Conservation (phyloP, 1,284 basidiomycete species). For the Ganoderma leucocontextum region DNA sequence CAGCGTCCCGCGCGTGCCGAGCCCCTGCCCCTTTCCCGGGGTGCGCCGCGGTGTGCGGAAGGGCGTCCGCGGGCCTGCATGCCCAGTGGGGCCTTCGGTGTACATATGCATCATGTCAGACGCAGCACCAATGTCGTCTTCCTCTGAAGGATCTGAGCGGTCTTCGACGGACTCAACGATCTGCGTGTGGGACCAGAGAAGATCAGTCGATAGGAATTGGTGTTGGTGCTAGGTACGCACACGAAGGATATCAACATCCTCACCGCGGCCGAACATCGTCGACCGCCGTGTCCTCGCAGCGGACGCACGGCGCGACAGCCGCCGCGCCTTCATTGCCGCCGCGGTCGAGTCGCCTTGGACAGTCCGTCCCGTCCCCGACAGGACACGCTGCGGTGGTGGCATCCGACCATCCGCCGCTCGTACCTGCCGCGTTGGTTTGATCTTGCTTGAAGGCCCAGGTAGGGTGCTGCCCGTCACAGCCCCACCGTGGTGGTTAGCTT, state of each 20-base stretch:
- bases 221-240: constrained; percentile 22
- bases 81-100: background rate
- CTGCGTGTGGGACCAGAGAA: constrained; percentile 16
- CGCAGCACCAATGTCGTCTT: constrained; percentile 5
- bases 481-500: background rate
- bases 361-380: background rate
- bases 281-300: constrained; percentile 35
- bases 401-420: constrained; percentile 6
- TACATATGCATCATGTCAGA: no score
- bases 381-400: background rate
- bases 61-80: background rate
- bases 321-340: constrained; percentile 13
- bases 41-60: constrained; percentile 13
- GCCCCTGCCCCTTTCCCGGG: constrained; percentile 18
- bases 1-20: constrained; percentile 32
- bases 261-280: constrained; percentile 31
- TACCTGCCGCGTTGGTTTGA: background rate
- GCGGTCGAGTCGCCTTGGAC: background rate
- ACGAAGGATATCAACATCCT: constrained; percentile 35
- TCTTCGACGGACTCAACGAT: constrained; percentile 34
- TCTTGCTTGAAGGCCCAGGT: background rate
- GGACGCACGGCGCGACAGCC: constrained; percentile 32
- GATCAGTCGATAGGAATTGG: background rate
- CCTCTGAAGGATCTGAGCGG: constrained; percentile 31
- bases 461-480: background rate